Base-by-base conservation (phyloP, 176 grass and related monocot species). In the Eragrostis nindensis region DNA sequence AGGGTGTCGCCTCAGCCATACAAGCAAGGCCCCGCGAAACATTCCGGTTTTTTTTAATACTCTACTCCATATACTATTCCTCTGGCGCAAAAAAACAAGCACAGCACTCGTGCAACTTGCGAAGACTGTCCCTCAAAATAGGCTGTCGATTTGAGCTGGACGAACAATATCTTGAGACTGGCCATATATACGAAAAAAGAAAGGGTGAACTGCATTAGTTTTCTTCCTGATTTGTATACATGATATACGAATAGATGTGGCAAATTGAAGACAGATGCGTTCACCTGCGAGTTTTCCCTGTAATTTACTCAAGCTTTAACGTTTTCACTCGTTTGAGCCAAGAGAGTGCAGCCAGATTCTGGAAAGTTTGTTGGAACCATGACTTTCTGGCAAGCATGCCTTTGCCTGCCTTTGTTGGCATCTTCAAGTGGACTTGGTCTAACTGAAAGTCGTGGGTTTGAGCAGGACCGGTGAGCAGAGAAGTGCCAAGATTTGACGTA, bases 321-420 rank as follows among this genome's bases (percentile, higher is more conserved):
- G n/a, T n/a, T n/a, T n/a, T n/a, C n/a, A n/a, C n/a, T n/a, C n/a
- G n/a, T 0, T 52, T 46, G 19, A 55, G 21, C 63, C 15, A 45
- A 29, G 38, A 1, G 4, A 36, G 2, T 36, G 46, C 11, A 4
- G 12, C 40, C 14, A 40, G 21, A 24, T 13, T 39, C 14, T 38
- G 11, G 30, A 19, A 27, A 62, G 52, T 74, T 54, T 53, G 75
- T 43, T 62, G 61, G 43, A 39, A 73, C 75, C 30, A 75, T 55
- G 87, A 84, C 70, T 89, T 80, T 40, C 9, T 76, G 71, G 3
- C 71, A 68, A 50, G 39, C 21, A 7, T 60, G 65, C 32, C n/a
- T 66, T 9, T 67, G 22, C 9, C 68, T 8, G 6, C n/a, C 68
- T 42, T 16, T 74, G 39, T 13, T 67, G 47, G 56, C 45, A 12